A percentile compares a stretch with the other conserved stretches of the same genome.
Evolutionary conservation across 768 basidiomycete species (phyloP).

Genomic region (Rhodotorula diobovata): DNA sequence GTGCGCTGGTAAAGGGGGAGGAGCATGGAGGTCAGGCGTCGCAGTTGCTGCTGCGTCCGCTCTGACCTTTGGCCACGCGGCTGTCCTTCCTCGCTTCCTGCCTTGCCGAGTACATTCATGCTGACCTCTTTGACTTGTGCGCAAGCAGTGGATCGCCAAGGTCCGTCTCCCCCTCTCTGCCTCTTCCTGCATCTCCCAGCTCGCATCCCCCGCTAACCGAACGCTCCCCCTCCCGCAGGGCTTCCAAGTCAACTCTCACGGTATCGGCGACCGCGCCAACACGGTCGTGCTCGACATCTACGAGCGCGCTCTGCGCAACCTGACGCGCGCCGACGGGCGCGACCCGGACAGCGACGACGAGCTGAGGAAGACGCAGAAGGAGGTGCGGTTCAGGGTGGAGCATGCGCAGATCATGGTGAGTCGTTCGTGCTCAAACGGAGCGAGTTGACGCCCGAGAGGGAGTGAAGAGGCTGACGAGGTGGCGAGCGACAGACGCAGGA

Average conservation of each 20-base stretch:
- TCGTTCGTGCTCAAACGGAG: not conserved
- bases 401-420: constrained; percentile 78
- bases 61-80: no score
- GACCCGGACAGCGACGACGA: not conserved
- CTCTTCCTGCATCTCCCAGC: not conserved
- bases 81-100: no score
- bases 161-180: constrained; percentile 18
- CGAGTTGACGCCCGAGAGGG: not conserved
- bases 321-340: not conserved
- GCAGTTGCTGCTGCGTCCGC: not conserved
- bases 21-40: no score
- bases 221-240: constrained; percentile 2
- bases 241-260: constrained; percentile 44
- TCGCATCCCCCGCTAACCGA: no score
- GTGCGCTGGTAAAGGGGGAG: constrained; percentile 34
- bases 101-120: no score
- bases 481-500: constrained; percentile 47
- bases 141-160: constrained; percentile 17
- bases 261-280: constrained; percentile 70
- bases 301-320: constrained; percentile 57
- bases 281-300: constrained; percentile 76
- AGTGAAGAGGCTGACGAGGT: not conserved
- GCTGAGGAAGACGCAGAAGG: constrained; percentile 17
- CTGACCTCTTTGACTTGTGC: no score
- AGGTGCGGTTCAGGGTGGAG: constrained; percentile 69